Evolutionary conservation across 139 green algal genomes (phyloP).

Genomic region (Yamagishiella unicocca): DNA sequence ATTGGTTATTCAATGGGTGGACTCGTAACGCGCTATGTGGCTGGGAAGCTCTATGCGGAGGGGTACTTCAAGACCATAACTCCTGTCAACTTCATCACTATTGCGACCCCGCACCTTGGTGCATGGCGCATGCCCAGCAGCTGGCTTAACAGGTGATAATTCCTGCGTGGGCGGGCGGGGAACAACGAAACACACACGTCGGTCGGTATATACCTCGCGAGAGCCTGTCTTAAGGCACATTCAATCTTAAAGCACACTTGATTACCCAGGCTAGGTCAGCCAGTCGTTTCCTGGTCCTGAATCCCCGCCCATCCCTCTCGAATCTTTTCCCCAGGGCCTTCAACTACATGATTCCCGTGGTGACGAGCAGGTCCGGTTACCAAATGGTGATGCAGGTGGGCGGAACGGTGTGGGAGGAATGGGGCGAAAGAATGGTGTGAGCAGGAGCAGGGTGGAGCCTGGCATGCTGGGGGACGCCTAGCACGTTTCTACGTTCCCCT

Average conservation of each 20-base stretch:
- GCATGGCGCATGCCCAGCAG: constrained; percentile 36
- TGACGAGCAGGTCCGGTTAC: constrained; percentile 19
- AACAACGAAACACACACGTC: too few relatives aligned
- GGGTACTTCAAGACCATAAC: constrained; percentile 5
- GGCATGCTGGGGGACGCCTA: too few relatives aligned
- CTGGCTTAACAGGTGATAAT: constrained; percentile 5
- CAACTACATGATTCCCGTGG: constrained; percentile 42
- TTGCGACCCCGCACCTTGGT: constrained; percentile 56
- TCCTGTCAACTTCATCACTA: constrained; percentile 49
- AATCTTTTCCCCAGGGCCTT: constrained; percentile 27
- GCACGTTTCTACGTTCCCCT: too few relatives aligned
- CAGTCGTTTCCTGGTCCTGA: too few relatives aligned
- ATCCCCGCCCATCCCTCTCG: too few relatives aligned
- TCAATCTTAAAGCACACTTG: too few relatives aligned
- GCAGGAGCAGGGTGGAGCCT: too few relatives aligned
- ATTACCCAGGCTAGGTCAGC: too few relatives aligned
- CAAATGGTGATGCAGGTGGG: constrained; percentile 55
- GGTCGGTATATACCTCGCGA: too few relatives aligned
- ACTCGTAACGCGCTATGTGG: constrained; percentile 47
- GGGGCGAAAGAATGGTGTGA: too few relatives aligned
- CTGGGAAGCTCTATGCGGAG: constrained; percentile 47
- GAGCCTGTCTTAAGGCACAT: too few relatives aligned
- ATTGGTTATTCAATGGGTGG: constrained; percentile 58
- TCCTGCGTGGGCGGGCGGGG: not conserved
- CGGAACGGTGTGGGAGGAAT: too few relatives aligned